Conservation (phyloP, 371 early-diverging fungal species). For the Mycotypha africana region DNA sequence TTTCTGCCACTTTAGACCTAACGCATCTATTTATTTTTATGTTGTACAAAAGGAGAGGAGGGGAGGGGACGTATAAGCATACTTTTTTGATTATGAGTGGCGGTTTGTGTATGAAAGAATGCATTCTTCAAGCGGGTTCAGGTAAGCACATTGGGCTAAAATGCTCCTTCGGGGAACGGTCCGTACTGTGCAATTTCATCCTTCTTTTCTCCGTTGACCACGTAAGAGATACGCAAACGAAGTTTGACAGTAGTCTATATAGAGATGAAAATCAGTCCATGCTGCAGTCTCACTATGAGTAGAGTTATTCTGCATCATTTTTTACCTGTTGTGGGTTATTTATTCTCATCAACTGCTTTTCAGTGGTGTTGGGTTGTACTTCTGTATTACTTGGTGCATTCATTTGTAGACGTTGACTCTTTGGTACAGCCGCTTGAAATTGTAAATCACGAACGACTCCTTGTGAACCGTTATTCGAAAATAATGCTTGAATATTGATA, state of each 20-base stretch:
- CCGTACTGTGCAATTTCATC: slow-evolving; percentile 79
- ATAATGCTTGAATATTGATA: slow-evolving; percentile 64
- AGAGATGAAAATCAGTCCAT: no score
- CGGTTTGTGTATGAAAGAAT: no score
- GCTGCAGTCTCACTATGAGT: no score
- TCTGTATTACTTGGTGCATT: slow-evolving; percentile 66
- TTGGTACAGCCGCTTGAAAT: slow-evolving; percentile 93
- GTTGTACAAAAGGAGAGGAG: no score
- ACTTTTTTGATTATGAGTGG: no score
- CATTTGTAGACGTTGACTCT: slow-evolving; percentile 81
- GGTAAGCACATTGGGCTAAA: no score
- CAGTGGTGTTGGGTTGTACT: slow-evolving; percentile 54
- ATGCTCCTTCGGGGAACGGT: slow-evolving; percentile 61
- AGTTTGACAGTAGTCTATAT: slow-evolving; percentile 65
- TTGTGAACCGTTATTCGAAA: slow-evolving; percentile 55
- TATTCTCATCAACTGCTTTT: slow-evolving; percentile 76
- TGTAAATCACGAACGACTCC: slow-evolving; percentile 57
- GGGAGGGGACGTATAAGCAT: no score
- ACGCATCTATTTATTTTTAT: background rate
- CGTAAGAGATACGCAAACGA: slow-evolving; percentile 70
- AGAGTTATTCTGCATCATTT: no score
- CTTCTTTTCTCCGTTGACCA: slow-evolving; percentile 48
- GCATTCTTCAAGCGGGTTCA: no score
- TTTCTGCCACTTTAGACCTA: no score
- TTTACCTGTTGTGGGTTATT: slow-evolving; percentile 81